Evolutionary conservation across 108 stramenopile species (phyloP), one percentile per base, ranked within the genome.

Genomic region (Mediolabrus comicus): DNA sequence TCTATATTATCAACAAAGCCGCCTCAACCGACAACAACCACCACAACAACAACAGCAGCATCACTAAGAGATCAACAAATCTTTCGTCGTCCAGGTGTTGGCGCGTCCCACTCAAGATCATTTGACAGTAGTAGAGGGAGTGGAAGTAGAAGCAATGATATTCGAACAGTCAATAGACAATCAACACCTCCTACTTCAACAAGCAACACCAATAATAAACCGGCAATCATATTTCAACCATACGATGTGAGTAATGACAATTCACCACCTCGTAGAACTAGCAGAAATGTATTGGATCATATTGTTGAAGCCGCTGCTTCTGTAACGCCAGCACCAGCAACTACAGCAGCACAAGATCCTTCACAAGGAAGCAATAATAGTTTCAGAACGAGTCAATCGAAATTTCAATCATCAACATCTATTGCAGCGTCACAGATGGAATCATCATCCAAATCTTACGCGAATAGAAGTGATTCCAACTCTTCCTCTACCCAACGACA

Each of bases 11-110:
- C n/a, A n/a, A n/a, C n/a, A n/a, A n/a, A n/a, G n/a, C n/a, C n/a
- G n/a, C 41, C 3, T n/a, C 28, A 41, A 29, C 52, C 68, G 26
- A 5, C 49, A 27, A 16, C 30, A 3, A 14, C 24, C 62, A 41
- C 22, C 38, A 25, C 26, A 8, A 6, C 38, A 22, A 26, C 3
- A 25, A 55, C 54, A 27, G 28, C 22, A 55, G 25, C 4, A 2
- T 32, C 59, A 16, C 4, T 34, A 25, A 66, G 69, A 36, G 43
- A 69, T 49, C 69, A 69, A 60, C 59, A 59, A 34, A 69, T 69
- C 52, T 69, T 69, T 52, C 69, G 69, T 28, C 58, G 58, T 22
- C 34, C 34, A 33, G 65, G 65, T 36, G 34, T 49, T 19, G 46
- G 34, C 31, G 17, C 39, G 10, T n/a, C 33, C 10, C 19, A 28